These are phyloP conservation scores for Clonostachys solani DNA, from an alignment of 2,329 filamentous ascomycete genomes.

Conservation along the genomic window DNA sequence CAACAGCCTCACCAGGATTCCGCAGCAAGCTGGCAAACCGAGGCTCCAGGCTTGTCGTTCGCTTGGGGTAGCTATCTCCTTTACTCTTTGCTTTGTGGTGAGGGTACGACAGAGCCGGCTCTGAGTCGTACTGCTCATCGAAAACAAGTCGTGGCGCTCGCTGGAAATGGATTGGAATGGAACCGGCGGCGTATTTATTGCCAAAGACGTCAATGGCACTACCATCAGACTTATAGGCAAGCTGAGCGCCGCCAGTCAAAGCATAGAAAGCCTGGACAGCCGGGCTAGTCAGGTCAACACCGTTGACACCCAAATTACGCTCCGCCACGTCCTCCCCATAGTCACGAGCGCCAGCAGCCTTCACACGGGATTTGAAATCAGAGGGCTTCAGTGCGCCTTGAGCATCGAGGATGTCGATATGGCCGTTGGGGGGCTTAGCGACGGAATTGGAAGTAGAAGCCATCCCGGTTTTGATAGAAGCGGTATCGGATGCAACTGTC, in stretches of 20 bases:
- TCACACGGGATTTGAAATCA: conserved; percentile 42
- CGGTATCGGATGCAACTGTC: background rate
- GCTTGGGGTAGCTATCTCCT: background rate
- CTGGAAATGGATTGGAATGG: conserved; percentile 1
- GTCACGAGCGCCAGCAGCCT: conserved; percentile 44
- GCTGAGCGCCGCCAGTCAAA: conserved; percentile 1
- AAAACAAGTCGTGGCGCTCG: background rate
- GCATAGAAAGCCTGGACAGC: conserved; percentile 30
- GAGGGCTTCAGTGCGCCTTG: conserved; percentile 44
- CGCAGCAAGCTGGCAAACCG: background rate
- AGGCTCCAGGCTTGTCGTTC: conserved; percentile 3
- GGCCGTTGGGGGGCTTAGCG: conserved; percentile 10
- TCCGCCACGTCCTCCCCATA: conserved; percentile 65
- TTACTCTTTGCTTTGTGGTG: too few species aligned
- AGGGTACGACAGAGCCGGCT: too few species aligned
- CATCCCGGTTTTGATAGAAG: background rate
- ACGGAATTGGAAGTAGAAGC: conserved; percentile 14
- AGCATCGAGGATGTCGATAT: conserved; percentile 55
- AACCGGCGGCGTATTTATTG: conserved; percentile 3
- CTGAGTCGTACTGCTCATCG: background rate
- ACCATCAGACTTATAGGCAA: conserved; percentile 5
- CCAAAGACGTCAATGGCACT: conserved; percentile 5
- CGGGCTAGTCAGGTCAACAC: conserved; percentile 21
- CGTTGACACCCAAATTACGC: conserved; percentile 45
- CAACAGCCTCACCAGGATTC: too few species aligned